Conservation (phyloP, 2,329 filamentous ascomycete species). For the Bipolaris sorokiniana region DNA sequence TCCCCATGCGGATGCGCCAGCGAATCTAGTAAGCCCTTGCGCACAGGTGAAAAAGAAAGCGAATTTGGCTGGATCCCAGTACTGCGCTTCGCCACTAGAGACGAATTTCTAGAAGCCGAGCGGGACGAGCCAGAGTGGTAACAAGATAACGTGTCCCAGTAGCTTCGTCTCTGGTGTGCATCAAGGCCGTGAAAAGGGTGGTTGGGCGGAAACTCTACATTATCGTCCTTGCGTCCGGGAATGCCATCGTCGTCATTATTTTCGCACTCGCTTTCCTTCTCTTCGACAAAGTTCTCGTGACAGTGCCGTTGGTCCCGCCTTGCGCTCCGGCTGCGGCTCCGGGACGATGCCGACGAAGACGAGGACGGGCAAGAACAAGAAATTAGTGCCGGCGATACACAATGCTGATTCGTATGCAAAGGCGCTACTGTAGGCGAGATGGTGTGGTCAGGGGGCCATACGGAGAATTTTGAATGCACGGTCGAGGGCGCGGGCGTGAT, state of each 20-base stretch:
- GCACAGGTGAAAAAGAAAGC: neutral
- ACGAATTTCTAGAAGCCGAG: neutral
- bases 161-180: neutral
- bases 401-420: neutral
- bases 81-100: neutral
- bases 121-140: neutral
- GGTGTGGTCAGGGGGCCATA: neutral
- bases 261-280: neutral
- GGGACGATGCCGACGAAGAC: neutral
- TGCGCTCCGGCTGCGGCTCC: neutral
- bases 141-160: neutral
- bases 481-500: slow-evolving; percentile 4
- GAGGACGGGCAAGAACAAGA: neutral
- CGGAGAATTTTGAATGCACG: neutral
- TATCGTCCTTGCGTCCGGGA: neutral
- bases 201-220: neutral
- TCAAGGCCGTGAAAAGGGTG: slow-evolving; percentile 6
- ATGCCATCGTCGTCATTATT: neutral
- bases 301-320: neutral
- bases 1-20: neutral
- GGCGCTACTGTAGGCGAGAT: slow-evolving; percentile 1
- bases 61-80: neutral
- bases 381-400: neutral
- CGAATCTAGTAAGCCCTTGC: neutral
- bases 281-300: neutral